Conservation (phyloP, 495 filamentous ascomycete genomes). For the Penicillium nucicola region DNA sequence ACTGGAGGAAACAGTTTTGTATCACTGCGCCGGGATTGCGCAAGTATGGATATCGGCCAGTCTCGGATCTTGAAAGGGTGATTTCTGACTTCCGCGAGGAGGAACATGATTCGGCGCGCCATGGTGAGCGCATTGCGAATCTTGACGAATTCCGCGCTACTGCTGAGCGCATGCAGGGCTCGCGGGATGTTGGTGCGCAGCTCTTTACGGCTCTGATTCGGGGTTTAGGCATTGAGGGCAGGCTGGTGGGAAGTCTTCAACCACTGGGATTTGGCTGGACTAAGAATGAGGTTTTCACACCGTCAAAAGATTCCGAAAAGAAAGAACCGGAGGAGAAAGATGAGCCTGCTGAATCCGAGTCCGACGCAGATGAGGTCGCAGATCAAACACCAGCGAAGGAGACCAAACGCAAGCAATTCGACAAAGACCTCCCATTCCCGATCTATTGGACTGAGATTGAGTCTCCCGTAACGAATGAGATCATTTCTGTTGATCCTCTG, state of each 20-base stretch:
- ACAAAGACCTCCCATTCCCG: conserved; percentile 74
- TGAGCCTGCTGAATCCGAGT: conserved; percentile 12
- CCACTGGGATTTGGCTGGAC: conserved; percentile 90
- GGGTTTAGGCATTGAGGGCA: conserved; percentile 73
- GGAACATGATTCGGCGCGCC: conserved; percentile 54
- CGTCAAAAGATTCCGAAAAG: conserved; percentile 35
- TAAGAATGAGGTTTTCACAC: conserved; percentile 61
- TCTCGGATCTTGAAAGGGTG: conserved; percentile 63
- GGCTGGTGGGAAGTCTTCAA: conserved; percentile 81
- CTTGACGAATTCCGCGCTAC: conserved; percentile 63
- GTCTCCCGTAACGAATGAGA: conserved; percentile 73
- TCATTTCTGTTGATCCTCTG: conserved; percentile 73
- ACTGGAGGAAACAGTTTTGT: conserved; percentile 84
- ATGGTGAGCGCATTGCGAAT: conserved; percentile 70
- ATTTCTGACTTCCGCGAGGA: conserved; percentile 60
- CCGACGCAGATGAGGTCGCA: conserved; percentile 6
- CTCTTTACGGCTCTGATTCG: conserved; percentile 88
- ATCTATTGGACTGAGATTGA: conserved; percentile 92
- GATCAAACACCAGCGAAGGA: not conserved
- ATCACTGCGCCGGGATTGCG: conserved; percentile 77
- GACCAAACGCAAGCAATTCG: conserved; percentile 37
- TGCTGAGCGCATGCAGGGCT: conserved; percentile 73
- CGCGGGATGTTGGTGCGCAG: conserved; percentile 82
- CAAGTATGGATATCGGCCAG: conserved; percentile 81
- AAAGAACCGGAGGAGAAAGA: conserved; percentile 11